Evolutionary conservation across 73 alveolate species (phyloP), one percentile per base, ranked within the genome.

Genomic region (Paramecium sexaurelia): DNA sequence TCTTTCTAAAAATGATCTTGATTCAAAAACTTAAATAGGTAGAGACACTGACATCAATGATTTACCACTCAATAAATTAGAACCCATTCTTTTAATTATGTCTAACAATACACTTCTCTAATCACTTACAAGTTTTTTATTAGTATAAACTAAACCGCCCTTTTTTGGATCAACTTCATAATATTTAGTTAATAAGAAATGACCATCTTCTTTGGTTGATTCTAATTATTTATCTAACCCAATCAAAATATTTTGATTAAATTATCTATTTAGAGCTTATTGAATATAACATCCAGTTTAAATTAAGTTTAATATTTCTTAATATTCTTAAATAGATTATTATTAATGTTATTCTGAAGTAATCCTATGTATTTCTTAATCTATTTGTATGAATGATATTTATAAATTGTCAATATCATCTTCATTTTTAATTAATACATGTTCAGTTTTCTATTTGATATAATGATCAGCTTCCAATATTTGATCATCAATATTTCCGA

Each of bases 61-160:
- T 40, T 66, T 88, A 1, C 94, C 94, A 69, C 75, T 68, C 55
- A 88, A 67, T 9, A 88, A 36, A 68, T 88, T 88, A 15, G 94
- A 88, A 1, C 94, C 94, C 51, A 88, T 88, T 47, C 94, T 88
- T 29, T 88, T 88, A 10, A 88, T 67, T 22, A 88, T 88, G 35
- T 68, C 87, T 22, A 88, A 27, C 7, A 88, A 33, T 5, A 88
- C 94, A 39, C 84, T 82, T 32, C 73, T 88, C 43, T 88, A 41
- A 47, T 88, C 83, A 27, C 61, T 69, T 22, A 88, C 55, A 13
- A 88, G 26, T 15, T 37, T 51, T 43, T 88, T 82, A 47, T 88
- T 88, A 10, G 68, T 55, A 43, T 68, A 88, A 24, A 82, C 39
- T 20, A 88, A 43, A 11, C 94, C 91, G 11, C 94, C 94, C 61